Percentiles rank a stretch among this genome's conserved stretches.
These are phyloP conservation scores for Phaeosphaeriaceae sp. DNA, from an alignment of 2,329 filamentous ascomycete genomes.

Conservation along the genomic window DNA sequence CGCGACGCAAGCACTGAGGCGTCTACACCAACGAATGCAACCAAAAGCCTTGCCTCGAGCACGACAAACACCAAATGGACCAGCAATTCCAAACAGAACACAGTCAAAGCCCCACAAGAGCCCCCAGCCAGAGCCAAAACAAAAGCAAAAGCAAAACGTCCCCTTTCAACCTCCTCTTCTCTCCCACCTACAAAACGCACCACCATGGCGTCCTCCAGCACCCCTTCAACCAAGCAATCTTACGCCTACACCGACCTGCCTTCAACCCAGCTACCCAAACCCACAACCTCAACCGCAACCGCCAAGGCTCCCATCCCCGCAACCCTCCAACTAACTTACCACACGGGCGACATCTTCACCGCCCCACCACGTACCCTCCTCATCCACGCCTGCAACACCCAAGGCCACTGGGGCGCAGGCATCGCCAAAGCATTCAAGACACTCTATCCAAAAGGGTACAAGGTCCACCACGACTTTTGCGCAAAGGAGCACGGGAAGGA, in stretches of 20 bases:
- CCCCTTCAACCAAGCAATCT: neutral
- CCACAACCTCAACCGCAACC: conserved; percentile 4
- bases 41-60: neutral
- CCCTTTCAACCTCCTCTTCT: neutral
- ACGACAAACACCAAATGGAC: neutral
- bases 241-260: conserved; percentile 16
- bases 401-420: conserved; percentile 65
- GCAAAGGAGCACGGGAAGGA: conserved; percentile 23
- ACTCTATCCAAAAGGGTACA: conserved; percentile 60
- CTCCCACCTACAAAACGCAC: conserved; percentile 2
- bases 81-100: neutral
- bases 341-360: conserved; percentile 59
- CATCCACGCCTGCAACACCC: conserved; percentile 67
- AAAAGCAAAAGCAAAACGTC: neutral
- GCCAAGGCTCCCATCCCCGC: neutral
- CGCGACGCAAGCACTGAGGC: neutral
- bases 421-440: conserved; percentile 61
- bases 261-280: neutral
- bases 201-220: conserved; percentile 1
- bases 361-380: conserved; percentile 58
- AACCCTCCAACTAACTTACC: conserved; percentile 20
- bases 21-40: neutral
- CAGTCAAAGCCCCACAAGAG: neutral
- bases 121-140: neutral
- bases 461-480: conserved; percentile 58